phyloP scores from a whole-genome alignment of 176 grass and related monocot genomes.

The Chrysopogon serrulatus region DNA sequence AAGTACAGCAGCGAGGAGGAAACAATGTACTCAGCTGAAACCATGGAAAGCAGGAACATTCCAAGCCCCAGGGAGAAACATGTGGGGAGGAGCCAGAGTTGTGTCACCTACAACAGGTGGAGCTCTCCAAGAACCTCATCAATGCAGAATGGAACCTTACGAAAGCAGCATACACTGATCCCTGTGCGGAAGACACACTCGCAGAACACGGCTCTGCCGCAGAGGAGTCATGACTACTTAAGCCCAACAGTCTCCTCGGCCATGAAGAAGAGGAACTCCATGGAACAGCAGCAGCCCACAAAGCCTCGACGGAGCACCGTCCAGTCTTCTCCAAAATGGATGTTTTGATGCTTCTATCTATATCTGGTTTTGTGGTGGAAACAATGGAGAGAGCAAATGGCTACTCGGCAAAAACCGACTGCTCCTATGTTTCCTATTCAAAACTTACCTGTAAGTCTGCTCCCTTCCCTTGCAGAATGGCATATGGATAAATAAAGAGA shows the following conservation, averaged over 20 bases:
- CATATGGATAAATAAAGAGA: constrained; percentile 46
- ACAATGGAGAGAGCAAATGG: background rate
- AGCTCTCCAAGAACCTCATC: constrained; percentile 53
- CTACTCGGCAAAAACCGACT: background rate
- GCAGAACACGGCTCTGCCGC: constrained; percentile 42
- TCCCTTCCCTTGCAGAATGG: constrained; percentile 40
- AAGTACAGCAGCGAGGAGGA: constrained; percentile 72
- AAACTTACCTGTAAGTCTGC: background rate
- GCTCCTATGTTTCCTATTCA: constrained; percentile 2
- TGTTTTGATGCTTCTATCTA: constrained; percentile 42
- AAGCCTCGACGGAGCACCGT: constrained; percentile 43
- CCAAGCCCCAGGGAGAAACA: constrained; percentile 66
- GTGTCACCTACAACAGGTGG: constrained; percentile 72
- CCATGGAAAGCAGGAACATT: constrained; percentile 94
- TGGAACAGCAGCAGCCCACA: constrained; percentile 49
- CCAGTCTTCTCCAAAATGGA: constrained; percentile 79
- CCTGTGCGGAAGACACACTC: constrained; percentile 65
- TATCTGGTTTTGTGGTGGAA: background rate
- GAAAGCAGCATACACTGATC: constrained; percentile 58
- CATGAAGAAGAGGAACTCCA: constrained; percentile 81
- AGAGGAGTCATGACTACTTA: constrained; percentile 72
- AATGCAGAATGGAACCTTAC: constrained; percentile 30
- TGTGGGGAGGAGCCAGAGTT: constrained; percentile 83
- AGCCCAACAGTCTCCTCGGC: constrained; percentile 87
- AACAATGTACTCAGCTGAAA: constrained; percentile 98